Conservation (phyloP, 306 rosid species). For the Fragaria ananassa region DNA sequence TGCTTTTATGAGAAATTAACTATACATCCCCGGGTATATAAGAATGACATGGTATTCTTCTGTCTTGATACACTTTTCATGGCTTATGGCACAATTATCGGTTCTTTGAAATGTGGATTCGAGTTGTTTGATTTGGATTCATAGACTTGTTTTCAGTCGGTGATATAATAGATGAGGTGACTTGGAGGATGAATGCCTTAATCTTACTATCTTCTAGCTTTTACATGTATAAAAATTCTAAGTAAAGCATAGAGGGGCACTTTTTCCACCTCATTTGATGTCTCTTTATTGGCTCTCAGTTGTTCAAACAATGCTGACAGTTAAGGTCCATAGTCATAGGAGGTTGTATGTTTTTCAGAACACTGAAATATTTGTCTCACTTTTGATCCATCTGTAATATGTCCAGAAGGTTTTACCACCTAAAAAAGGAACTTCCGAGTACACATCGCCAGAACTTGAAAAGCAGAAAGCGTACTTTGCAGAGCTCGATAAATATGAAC, state of each 20-base stretch:
- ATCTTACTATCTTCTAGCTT: background rate
- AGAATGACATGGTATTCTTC: background rate
- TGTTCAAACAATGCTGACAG: background rate
- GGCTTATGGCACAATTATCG: background rate
- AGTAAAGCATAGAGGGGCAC: background rate
- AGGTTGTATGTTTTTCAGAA: background rate
- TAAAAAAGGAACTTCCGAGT: constrained; percentile 19
- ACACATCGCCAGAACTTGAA: constrained; percentile 40
- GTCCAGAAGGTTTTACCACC: constrained; percentile 40
- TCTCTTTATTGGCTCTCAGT: background rate
- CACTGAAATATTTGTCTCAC: background rate
- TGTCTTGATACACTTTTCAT: background rate
- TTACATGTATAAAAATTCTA: background rate
- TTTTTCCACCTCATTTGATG: background rate
- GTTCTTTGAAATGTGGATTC: background rate
- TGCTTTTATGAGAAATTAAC: background rate
- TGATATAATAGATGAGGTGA: background rate
- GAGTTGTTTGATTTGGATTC: background rate
- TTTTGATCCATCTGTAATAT: constrained; percentile 22
- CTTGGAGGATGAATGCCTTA: background rate
- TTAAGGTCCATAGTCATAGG: background rate
- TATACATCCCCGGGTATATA: background rate
- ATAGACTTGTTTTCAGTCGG: background rate
- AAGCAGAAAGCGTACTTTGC: constrained; percentile 65
- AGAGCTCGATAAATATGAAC: constrained; percentile 68